These are phyloP conservation scores for Phaffia rhodozyma DNA, from an alignment of 1,284 basidiomycete genomes.

Conservation along the genomic window DNA sequence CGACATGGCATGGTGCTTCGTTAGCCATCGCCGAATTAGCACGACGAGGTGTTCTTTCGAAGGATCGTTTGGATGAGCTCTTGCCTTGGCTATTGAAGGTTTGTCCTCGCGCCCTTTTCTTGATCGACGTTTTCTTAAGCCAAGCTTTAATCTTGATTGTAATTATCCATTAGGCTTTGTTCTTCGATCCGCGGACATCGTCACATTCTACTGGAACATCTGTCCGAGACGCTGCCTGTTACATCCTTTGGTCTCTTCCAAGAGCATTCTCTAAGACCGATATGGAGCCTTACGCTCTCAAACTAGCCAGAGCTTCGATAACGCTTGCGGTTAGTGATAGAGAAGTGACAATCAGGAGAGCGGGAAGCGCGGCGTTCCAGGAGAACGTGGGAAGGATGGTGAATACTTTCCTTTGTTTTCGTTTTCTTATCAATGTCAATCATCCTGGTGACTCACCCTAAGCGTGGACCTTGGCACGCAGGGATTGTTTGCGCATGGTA, in stretches of 20 bases:
- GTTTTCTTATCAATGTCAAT: background rate
- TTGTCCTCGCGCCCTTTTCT: conserved; percentile 22
- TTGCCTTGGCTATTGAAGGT: conserved; percentile 71
- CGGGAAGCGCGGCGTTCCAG: conserved; percentile 95
- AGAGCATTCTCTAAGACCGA: conserved; percentile 53
- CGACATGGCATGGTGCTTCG: conserved; percentile 89
- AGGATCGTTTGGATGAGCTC: conserved; percentile 48
- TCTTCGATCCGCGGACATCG: conserved; percentile 84
- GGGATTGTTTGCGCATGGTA: conserved; percentile 83
- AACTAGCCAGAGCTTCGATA: conserved; percentile 58
- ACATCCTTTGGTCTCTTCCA: conserved; percentile 89
- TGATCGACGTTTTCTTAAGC: conserved; percentile 3
- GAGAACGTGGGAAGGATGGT: conserved; percentile 92
- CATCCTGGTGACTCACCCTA: background rate
- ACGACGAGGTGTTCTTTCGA: conserved; percentile 58
- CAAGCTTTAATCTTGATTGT: background rate
- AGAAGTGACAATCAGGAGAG: conserved; percentile 88
- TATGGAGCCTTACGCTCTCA: conserved; percentile 51
- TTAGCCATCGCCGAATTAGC: conserved; percentile 87
- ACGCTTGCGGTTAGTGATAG: conserved; percentile 78
- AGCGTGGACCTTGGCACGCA: conserved; percentile 28
- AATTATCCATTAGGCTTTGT: conserved; percentile 51
- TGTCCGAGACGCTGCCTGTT: conserved; percentile 88
- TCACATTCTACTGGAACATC: conserved; percentile 86
- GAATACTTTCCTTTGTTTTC: conserved; percentile 17